Evolutionary conservation across 1,284 basidiomycete species (phyloP), one percentile per base, ranked within the genome.

Genomic region (Fomitopsis betulina): DNA sequence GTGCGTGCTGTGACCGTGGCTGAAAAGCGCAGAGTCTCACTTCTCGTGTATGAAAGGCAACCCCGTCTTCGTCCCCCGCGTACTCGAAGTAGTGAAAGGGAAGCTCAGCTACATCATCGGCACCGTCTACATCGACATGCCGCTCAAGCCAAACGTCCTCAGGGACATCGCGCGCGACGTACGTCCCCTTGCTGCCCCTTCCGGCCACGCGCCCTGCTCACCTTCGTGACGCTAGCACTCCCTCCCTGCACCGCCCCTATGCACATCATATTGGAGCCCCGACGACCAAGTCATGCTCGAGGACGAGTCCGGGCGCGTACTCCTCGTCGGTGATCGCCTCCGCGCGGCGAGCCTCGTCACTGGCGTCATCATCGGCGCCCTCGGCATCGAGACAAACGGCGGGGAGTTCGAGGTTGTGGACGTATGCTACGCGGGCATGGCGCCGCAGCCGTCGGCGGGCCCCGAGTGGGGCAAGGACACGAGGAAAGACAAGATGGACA

Each of bases 111-210:
- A 91, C 72, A 84, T 99, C 61, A 79, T 97, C 58, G 96, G 96
- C 2, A 99, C 96, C 0, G 86, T 98, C 1, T 99, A 98, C 73
- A 89, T 97, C 83, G 92, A 97, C 61, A 98, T 99, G 97, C 93
- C 93, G 4, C 80, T 98, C 58, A 99, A 99, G 71, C 96, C 96
- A 0, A 98, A 98, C 67, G 93, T 99, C 13, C 81, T 99, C 57
- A 91, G 96, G 67, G 97, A 99, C 65, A 84, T 99, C 64, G 94
- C 89, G 13, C 82, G 93, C 69, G 94, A 99, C 68, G 96, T 97
- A 68, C 67, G 90, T 77, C 25, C 30, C 32, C n/a, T n/a, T n/a
- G n/a, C n/a, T n/a, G 21, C 32, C 21, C 21, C 17, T 47, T 19
- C 23, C 32, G 23, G 2, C 52, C 6, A 23, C 39, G 30, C 15